Percentiles rank a stretch among this genome's conserved stretches.
These are phyloP conservation scores for Ambrosia artemisiifolia DNA, from an alignment of 129 eudicot species.

Conservation along the genomic window DNA sequence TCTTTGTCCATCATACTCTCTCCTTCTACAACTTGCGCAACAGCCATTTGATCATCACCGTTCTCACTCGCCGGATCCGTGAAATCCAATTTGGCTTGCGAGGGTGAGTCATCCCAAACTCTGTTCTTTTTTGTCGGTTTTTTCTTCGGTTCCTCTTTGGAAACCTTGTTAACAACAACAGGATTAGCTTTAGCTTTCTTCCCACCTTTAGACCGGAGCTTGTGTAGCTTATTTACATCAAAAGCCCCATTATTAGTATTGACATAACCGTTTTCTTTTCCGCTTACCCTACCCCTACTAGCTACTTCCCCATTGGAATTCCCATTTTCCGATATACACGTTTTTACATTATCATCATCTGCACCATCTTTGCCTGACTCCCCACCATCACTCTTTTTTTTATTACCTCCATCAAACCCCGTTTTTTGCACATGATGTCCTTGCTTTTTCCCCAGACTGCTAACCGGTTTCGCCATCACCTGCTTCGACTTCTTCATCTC, in stretches of 20 bases:
- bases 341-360: slow-evolving; percentile 33
- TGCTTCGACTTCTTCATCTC: slow-evolving; percentile 79
- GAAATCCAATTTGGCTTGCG: slow-evolving; percentile 65
- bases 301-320: slow-evolving; percentile 41
- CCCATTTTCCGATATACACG: slow-evolving; percentile 44
- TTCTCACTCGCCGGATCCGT: slow-evolving; percentile 78
- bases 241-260: slow-evolving; percentile 61
- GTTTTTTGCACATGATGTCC: slow-evolving; percentile 55
- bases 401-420: slow-evolving; percentile 51
- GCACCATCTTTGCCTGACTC: slow-evolving; percentile 45
- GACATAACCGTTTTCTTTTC: slow-evolving; percentile 55
- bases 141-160: slow-evolving; percentile 72
- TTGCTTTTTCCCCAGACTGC: slow-evolving; percentile 48
- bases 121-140: slow-evolving; percentile 70
- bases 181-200: slow-evolving; percentile 48
- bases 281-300: slow-evolving; percentile 37
- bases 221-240: slow-evolving; percentile 89
- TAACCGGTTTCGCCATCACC: slow-evolving; percentile 50
- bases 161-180: slow-evolving; percentile 43
- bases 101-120: slow-evolving; percentile 82
- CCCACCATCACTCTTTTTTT: slow-evolving; percentile 55
- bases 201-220: slow-evolving; percentile 67
- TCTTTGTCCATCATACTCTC: slow-evolving; percentile 99
- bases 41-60: slow-evolving; percentile 48
- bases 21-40: slow-evolving; percentile 61